Conservation (phyloP, 108 stramenopile species). For the Discostella stelligeroides region DNA sequence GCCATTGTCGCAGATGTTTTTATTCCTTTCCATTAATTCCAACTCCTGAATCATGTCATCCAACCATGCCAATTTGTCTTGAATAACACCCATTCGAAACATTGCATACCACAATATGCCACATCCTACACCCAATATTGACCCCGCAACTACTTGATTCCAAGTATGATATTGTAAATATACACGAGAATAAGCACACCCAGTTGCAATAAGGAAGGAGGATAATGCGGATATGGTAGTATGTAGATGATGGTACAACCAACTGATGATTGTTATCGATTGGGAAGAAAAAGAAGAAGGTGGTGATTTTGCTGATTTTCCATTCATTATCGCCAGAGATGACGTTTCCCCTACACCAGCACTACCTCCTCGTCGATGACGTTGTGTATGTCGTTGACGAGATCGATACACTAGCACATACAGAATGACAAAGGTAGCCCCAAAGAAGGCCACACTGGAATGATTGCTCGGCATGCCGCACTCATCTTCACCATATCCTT, state of each 20-base stretch:
- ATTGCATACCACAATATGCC: constrained; percentile 35
- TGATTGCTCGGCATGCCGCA: constrained; percentile 65
- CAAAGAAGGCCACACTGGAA: constrained; percentile 45
- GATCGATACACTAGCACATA: constrained; percentile 9
- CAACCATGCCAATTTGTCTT: not conserved
- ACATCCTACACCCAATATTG: constrained; percentile 18
- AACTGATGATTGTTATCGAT: too few species aligned
- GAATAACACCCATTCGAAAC: constrained; percentile 15
- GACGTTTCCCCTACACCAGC: too few species aligned
- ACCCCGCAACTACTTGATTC: constrained; percentile 45
- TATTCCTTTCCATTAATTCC: constrained; percentile 8
- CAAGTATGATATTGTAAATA: constrained; percentile 49
- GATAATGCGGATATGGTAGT: constrained; percentile 7
- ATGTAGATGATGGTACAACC: constrained; percentile 14
- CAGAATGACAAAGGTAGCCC: constrained; percentile 34
- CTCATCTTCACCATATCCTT: not conserved
- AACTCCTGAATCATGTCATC: constrained; percentile 11
- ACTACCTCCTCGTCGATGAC: too few species aligned
- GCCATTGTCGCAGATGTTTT: too few species aligned
- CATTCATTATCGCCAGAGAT: too few species aligned
- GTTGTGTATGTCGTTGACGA: not conserved
- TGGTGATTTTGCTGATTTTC: too few species aligned
- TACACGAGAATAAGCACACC: constrained; percentile 41
- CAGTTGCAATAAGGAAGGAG: constrained; percentile 26
- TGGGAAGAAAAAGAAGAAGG: not conserved